Conservation (phyloP, 495 filamentous ascomycete genomes). For the Aspergillus indologenus region DNA sequence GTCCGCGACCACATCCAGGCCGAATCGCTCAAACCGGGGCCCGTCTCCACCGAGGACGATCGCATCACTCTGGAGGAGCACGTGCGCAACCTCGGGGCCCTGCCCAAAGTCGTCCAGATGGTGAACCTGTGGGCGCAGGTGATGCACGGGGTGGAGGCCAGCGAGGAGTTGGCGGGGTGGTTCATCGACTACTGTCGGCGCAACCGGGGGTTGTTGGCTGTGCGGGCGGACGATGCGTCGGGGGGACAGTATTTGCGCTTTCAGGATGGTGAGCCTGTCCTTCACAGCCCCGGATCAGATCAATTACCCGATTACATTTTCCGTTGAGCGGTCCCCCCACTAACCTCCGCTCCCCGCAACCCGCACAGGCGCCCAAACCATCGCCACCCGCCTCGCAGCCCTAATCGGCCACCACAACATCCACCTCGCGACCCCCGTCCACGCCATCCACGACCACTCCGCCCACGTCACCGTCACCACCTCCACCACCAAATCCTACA, state of each 20-base stretch:
- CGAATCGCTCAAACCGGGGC: conserved; percentile 13
- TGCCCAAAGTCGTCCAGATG: conserved; percentile 21
- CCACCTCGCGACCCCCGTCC: conserved; percentile 23
- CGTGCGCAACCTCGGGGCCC: conserved; percentile 18
- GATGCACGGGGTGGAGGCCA: conserved; percentile 41
- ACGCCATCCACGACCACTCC: conserved; percentile 1
- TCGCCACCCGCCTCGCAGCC: conserved; percentile 23
- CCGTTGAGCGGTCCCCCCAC: no score
- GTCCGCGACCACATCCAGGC: conserved; percentile 14
- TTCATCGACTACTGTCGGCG: conserved; percentile 47
- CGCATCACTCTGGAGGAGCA: conserved; percentile 29
- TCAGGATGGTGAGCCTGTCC: not conserved
- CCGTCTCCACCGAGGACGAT: conserved; percentile 21
- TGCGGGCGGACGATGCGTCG: conserved; percentile 32
- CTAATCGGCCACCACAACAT: conserved; percentile 14
- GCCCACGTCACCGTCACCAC: not conserved
- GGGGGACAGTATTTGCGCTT: conserved; percentile 35
- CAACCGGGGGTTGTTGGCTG: conserved; percentile 36
- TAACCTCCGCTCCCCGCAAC: no score
- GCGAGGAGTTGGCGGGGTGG: conserved; percentile 40
- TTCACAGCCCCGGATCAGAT: no score
- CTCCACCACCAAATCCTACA: conserved; percentile 16
- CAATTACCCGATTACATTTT: no score
- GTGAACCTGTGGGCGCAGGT: conserved; percentile 35
- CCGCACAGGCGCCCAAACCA: conserved; percentile 33